Evolutionary conservation across 176 grass and related monocot genomes (phyloP).

Genomic region (Avena atlantica): DNA sequence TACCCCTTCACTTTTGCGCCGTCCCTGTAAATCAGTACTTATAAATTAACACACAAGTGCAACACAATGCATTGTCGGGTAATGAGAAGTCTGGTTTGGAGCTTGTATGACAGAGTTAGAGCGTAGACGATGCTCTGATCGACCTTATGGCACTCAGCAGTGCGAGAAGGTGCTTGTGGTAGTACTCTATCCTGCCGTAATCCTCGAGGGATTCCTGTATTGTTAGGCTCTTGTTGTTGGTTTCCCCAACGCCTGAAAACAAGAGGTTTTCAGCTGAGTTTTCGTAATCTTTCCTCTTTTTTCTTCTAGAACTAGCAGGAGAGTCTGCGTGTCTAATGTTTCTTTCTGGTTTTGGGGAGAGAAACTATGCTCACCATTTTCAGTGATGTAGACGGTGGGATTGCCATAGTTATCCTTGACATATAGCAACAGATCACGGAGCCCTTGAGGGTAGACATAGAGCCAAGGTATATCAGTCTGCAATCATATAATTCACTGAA

Average conservation of each 20-base stretch:
- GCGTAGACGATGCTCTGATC: background rate
- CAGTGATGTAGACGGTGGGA: constrained; percentile 64
- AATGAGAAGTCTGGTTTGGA: background rate
- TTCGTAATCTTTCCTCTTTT: background rate
- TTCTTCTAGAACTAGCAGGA: no score
- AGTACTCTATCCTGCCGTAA: constrained; percentile 51
- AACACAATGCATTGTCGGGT: background rate
- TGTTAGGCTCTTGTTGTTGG: constrained; percentile 43
- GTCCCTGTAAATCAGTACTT: constrained; percentile 23
- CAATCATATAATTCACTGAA: background rate
- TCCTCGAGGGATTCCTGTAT: constrained; percentile 58
- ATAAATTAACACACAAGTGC: background rate
- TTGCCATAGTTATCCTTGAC: constrained; percentile 65
- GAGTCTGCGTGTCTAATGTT: background rate
- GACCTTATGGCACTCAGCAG: constrained; percentile 54
- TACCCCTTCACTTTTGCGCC: constrained; percentile 62
- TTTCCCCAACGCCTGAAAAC: constrained; percentile 35
- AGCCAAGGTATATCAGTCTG: constrained; percentile 53
- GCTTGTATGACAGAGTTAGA: background rate
- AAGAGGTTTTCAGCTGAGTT: background rate
- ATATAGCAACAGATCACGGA: constrained; percentile 58
- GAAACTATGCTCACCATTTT: constrained; percentile 54
- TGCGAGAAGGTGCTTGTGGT: constrained; percentile 48
- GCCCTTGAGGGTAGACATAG: constrained; percentile 59
- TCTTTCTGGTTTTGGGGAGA: background rate